Evolutionary conservation across 2,329 filamentous ascomycete genomes (phyloP).

Genomic region (Fusarium sacchari): DNA sequence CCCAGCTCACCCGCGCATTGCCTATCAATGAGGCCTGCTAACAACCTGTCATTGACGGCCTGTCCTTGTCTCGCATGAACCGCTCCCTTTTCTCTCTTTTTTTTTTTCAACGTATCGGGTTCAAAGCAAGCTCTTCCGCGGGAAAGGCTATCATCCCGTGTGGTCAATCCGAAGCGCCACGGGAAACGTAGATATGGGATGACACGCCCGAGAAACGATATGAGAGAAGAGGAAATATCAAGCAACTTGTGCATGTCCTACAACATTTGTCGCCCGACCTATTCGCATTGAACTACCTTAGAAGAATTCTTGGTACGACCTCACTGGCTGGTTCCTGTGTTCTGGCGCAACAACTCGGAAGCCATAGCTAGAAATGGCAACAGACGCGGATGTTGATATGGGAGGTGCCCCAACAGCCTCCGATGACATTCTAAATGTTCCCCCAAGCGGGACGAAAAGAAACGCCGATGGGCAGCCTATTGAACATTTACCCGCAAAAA

Average conservation of each 20-base stretch:
- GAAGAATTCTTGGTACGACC: not conserved
- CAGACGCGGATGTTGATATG: constrained; percentile 48
- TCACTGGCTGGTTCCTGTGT: constrained; percentile 3
- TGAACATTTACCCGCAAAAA: constrained; percentile 44
- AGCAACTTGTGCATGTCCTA: constrained; percentile 2
- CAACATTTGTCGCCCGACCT: constrained; percentile 2
- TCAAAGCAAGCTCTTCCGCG: not conserved
- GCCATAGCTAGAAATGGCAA: constrained; percentile 51
- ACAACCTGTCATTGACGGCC: not conserved
- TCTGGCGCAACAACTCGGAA: not conserved
- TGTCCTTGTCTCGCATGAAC: constrained; percentile 32
- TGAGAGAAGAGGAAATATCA: constrained; percentile 32
- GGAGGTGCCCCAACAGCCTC: constrained; percentile 6
- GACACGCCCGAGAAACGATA: constrained; percentile 6
- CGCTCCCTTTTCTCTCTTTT: not conserved
- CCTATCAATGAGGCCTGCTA: constrained; percentile 13
- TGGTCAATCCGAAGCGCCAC: not conserved
- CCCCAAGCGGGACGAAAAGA: constrained; percentile 56
- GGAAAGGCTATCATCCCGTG: not conserved
- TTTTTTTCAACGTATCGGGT: constrained; percentile 3
- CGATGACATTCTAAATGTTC: constrained; percentile 6
- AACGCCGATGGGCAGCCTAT: constrained; percentile 56
- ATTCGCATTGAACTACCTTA: not conserved
- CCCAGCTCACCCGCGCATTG: not conserved
- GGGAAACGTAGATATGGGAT: constrained; percentile 16